Evolutionary conservation across 176 grass and related monocot species (phyloP).

Genomic region (Oryza glumipatula): DNA sequence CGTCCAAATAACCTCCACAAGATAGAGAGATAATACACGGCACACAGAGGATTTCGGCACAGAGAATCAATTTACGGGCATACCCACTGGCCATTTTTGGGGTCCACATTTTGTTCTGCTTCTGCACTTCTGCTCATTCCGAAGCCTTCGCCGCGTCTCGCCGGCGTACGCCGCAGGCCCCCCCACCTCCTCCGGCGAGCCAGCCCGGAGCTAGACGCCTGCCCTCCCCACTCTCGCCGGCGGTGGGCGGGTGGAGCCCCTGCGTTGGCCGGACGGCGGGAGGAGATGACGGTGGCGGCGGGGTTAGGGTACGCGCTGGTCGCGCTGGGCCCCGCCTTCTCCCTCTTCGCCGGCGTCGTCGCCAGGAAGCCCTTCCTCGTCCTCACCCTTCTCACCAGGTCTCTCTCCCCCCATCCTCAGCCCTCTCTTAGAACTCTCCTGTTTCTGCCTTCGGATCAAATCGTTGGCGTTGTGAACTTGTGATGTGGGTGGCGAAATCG

Average conservation of each 20-base stretch:
- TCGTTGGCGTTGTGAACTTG: background rate
- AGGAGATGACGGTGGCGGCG: slow-evolving; percentile 82
- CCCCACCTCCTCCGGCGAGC: background rate
- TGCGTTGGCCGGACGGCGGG: slow-evolving; percentile 1
- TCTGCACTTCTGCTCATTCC: background rate
- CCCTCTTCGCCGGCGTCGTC: slow-evolving; percentile 83
- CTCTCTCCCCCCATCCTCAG: background rate
- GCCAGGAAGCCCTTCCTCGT: slow-evolving; percentile 90
- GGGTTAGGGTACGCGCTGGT: slow-evolving; percentile 81
- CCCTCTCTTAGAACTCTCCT: background rate
- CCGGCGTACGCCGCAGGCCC: background rate
- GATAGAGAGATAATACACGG: too few relatives aligned
- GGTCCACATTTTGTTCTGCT: background rate
- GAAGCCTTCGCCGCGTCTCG: background rate
- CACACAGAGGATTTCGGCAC: background rate
- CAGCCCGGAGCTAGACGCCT: background rate
- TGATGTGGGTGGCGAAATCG: background rate
- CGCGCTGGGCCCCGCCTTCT: slow-evolving; percentile 82
- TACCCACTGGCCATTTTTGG: too few relatives aligned
- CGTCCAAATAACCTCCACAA: too few relatives aligned
- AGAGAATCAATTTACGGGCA: background rate
- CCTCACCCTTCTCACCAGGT: slow-evolving; percentile 94
- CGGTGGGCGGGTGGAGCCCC: background rate
- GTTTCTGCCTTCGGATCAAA: background rate
- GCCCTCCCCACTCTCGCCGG: background rate